Evolutionary conservation across 2,329 filamentous ascomycete species (phyloP).

Genomic region (Diaporthe aspalathi): DNA sequence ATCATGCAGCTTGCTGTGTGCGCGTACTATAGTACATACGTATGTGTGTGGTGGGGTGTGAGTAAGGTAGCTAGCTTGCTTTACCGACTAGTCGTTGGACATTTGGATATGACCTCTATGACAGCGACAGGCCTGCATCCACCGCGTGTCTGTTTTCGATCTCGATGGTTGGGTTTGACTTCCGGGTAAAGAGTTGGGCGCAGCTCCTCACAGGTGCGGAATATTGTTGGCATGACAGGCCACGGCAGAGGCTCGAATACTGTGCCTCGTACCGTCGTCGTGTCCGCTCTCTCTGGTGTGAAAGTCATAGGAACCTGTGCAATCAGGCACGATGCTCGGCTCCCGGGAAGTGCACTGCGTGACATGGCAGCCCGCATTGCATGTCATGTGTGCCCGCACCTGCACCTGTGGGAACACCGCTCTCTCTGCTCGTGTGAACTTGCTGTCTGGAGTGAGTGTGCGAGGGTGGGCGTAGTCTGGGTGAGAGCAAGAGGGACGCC

Average conservation of each 20-base stretch:
- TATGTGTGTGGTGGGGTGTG: background rate
- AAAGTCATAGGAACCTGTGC: conserved; percentile 2
- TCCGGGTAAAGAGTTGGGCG: background rate
- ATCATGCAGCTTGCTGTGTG: background rate
- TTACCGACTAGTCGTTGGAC: background rate
- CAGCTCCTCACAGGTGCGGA: conserved; percentile 8
- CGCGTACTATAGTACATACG: too few relatives aligned
- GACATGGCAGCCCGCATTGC: conserved; percentile 30
- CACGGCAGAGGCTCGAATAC: conserved; percentile 1
- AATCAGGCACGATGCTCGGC: conserved; percentile 26
- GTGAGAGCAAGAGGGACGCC: background rate
- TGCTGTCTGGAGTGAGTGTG: background rate
- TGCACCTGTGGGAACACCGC: conserved; percentile 3
- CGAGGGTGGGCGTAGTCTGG: background rate
- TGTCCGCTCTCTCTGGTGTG: conserved; percentile 2
- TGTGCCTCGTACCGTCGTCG: background rate
- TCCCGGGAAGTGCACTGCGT: conserved; percentile 31
- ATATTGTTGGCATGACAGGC: conserved; percentile 1
- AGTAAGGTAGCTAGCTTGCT: background rate
- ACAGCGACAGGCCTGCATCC: background rate
- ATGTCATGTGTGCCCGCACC: conserved; percentile 1
- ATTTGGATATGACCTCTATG: background rate
- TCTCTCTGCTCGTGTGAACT: conserved; percentile 4
- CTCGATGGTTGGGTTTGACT: conserved; percentile 25
- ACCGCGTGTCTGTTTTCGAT: conserved; percentile 18